Conservation (phyloP, 768 basidiomycete species). For the Naganishia vaughanmartiniae region DNA sequence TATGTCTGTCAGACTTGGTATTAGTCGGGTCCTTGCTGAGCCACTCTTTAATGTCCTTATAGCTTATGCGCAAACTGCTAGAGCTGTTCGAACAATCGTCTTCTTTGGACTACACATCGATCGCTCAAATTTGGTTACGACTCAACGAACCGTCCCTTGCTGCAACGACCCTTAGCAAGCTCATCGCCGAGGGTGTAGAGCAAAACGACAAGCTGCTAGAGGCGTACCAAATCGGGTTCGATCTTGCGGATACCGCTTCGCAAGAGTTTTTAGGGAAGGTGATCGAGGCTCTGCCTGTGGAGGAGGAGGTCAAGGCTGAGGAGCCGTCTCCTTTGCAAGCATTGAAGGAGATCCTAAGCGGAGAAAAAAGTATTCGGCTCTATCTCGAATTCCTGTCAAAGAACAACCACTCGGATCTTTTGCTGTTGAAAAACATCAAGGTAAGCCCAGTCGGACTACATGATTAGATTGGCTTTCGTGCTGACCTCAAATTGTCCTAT, state of each 20-base stretch:
- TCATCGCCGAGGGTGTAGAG: constrained; percentile 28
- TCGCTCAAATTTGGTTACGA: constrained; percentile 86
- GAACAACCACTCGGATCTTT: constrained; percentile 87
- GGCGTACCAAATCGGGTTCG: constrained; percentile 94
- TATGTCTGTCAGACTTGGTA: constrained; percentile 32
- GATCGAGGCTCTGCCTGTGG: constrained; percentile 46
- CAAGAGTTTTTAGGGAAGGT: constrained; percentile 86
- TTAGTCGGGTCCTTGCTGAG: background rate
- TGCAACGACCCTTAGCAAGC: constrained; percentile 37
- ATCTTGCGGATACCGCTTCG: constrained; percentile 86
- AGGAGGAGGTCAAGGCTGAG: constrained; percentile 24
- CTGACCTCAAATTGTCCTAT: background rate
- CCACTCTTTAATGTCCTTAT: background rate
- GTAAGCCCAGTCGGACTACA: constrained; percentile 53
- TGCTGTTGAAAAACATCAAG: constrained; percentile 90
- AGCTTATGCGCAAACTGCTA: constrained; percentile 58
- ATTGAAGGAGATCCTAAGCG: constrained; percentile 77
- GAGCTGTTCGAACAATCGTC: constrained; percentile 73
- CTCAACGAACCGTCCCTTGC: constrained; percentile 64
- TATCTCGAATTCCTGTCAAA: constrained; percentile 93
- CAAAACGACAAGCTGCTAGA: constrained; percentile 61
- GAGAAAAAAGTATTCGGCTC: constrained; percentile 85
- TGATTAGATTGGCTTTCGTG: background rate
- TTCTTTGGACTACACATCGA: constrained; percentile 68
- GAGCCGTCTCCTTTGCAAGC: constrained; percentile 20